These are phyloP conservation scores for Xylaria sp. DNA, from an alignment of 2,329 filamentous ascomycete genomes.

Conservation along the genomic window DNA sequence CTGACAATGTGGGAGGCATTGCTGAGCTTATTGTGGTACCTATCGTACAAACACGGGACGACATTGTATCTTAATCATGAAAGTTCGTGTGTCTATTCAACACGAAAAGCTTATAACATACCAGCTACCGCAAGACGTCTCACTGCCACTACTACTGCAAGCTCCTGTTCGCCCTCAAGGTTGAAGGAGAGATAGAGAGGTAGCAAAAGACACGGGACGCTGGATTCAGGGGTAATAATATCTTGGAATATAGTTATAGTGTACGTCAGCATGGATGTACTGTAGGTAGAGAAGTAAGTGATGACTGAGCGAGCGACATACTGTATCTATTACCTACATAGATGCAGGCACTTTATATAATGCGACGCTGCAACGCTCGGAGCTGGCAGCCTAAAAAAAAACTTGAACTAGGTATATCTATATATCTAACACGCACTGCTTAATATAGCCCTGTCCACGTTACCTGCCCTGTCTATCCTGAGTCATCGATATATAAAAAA, in stretches of 20 bases:
- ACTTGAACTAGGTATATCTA: too few relatives aligned
- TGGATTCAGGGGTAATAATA: slow-evolving; percentile 2
- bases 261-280: not conserved
- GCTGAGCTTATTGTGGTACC: not conserved
- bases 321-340: not conserved
- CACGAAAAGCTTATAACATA: not conserved
- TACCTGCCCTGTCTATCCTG: not conserved
- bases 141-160: not conserved
- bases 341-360: slow-evolving; percentile 1
- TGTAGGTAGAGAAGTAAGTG: too few relatives aligned
- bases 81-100: not conserved
- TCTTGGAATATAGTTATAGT: too few relatives aligned
- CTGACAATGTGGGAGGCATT: not conserved
- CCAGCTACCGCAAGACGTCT: not conserved
- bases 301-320: too few relatives aligned
- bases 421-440: too few relatives aligned
- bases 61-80: not conserved
- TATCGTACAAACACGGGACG: not conserved
- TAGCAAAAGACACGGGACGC: too few relatives aligned
- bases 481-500: not conserved
- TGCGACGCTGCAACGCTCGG: not conserved
- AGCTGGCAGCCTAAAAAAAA: not conserved
- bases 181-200: not conserved
- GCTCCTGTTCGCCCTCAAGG: not conserved
- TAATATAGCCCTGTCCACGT: too few relatives aligned